Evolutionary conservation across 352 stramenopile species (phyloP), one percentile per base, ranked within the genome.

Genomic region (Pythium phragmiticola): DNA sequence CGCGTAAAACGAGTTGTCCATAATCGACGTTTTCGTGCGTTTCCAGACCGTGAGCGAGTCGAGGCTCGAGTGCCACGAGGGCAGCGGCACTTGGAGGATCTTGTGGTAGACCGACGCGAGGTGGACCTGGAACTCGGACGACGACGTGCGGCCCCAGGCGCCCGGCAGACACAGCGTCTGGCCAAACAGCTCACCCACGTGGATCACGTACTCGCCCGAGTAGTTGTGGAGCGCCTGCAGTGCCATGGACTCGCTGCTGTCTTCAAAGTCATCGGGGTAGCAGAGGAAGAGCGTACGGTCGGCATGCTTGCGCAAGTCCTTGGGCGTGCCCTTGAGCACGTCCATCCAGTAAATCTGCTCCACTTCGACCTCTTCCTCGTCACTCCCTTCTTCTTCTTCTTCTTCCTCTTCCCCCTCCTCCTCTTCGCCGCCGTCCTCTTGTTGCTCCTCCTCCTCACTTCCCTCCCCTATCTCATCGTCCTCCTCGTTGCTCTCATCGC

Each of bases 11-110:
- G 61, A 65, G 39, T 78, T 78, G 61, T 90, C 85, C 51, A 97
- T 93, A 58, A 92, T 90, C 60, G 82, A 97, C 14, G 76, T 92
- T 70, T 97, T 78, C 17, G 90, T 97, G 64, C 92, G 88, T 76
- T 98, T 98, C 94, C 94, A 98, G 53, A 98, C 92, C 33, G 83
- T 97, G 33, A 98, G 73, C 11, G 90, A 90, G 66, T 98, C 92
- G 41, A 94, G 85, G 33, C 94, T 96, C 54, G 96, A 97, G 63
- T 98, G 81, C 94, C 94, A 98, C 43, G 89, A 97, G 48, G 82
- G 82, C 46, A 98, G 74, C 63, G 81, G 82, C 43, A 96, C 84
- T 63, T 97, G 92, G 23, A 98, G 65, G 17, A 98, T 78, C 54
- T 97, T 98, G 75, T 98, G 94, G 72, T 95, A 98, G 50, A 98